A percentile compares a stretch with the other conserved stretches of the same genome.
Conservation (phyloP, 192 early-diverging fungal species). For the Coemansia sp. region DNA sequence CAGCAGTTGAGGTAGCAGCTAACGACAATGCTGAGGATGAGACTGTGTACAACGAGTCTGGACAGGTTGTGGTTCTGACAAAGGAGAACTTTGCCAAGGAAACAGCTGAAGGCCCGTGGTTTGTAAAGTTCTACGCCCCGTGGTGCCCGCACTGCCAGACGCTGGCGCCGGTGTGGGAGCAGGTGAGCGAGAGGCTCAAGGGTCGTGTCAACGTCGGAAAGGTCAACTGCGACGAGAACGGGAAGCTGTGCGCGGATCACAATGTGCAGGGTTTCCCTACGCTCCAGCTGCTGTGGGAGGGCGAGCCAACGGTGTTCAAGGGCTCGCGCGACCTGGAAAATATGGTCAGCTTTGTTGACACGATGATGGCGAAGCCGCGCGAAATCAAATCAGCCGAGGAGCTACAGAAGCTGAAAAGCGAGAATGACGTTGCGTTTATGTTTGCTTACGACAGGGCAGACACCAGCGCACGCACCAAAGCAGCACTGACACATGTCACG, state of each 20-base stretch:
- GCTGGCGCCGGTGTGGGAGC: slow-evolving; percentile 76
- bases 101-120: slow-evolving; percentile 70
- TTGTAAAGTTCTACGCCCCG: slow-evolving; percentile 86
- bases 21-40: slow-evolving; percentile 11
- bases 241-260: slow-evolving; percentile 61
- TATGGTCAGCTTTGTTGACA: slow-evolving; percentile 59
- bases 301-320: slow-evolving; percentile 42
- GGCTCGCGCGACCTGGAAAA: slow-evolving; percentile 55
- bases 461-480: slow-evolving; percentile 33
- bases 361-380: slow-evolving; percentile 44
- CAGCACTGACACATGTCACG: slow-evolving; percentile 31
- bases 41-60: slow-evolving; percentile 51
- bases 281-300: slow-evolving; percentile 65
- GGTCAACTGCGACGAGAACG: slow-evolving; percentile 78
- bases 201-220: slow-evolving; percentile 77
- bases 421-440: slow-evolving; percentile 60
- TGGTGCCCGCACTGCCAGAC: slow-evolving; percentile 88
- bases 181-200: slow-evolving; percentile 62
- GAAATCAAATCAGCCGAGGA: slow-evolving; percentile 41
- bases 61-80: slow-evolving; percentile 61
- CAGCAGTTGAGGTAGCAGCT: neutral
- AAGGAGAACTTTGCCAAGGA: slow-evolving; percentile 54
- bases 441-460: slow-evolving; percentile 53
- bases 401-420: slow-evolving; percentile 32
- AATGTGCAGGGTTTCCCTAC: slow-evolving; percentile 85